These are phyloP conservation scores for Colletotrichum sp. DNA, from an alignment of 2,329 filamentous ascomycete genomes.

Conservation along the genomic window DNA sequence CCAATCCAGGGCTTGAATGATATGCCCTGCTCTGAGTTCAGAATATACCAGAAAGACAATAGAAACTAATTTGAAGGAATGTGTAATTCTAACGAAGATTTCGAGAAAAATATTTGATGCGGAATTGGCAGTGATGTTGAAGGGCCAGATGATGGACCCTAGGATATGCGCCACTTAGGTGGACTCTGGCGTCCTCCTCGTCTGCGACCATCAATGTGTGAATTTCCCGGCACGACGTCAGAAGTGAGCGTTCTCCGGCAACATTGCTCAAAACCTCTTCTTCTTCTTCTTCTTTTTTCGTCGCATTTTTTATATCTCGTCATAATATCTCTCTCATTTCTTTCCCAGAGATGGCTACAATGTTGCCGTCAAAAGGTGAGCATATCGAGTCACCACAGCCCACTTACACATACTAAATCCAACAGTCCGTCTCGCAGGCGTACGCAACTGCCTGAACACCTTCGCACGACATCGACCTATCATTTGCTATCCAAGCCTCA, in stretches of 20 bases:
- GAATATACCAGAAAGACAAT: neutral
- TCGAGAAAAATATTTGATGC: neutral
- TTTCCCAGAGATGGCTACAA: neutral
- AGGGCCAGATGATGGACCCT: neutral
- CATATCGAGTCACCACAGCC: fast-evolving
- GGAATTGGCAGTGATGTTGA: neutral
- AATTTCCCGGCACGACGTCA: neutral
- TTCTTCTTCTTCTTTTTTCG: neutral
- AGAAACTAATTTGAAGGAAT: neutral
- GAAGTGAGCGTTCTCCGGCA: neutral
- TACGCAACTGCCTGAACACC: neutral
- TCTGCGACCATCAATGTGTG: neutral
- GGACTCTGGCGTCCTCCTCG: neutral
- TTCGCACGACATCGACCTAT: neutral
- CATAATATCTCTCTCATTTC: too few relatives aligned
- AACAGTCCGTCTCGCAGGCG: neutral
- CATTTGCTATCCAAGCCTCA: fast-evolving
- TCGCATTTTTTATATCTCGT: too few relatives aligned
- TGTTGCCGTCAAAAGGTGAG: neutral
- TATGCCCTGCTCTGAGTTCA: neutral
- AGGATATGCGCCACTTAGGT: neutral
- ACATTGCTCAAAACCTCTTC: neutral
- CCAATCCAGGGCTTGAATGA: neutral
- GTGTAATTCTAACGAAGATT: fast-evolving
- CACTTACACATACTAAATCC: neutral